Evolutionary conservation across 495 filamentous ascomycete genomes (phyloP).

Genomic region (Penicillium waksmanii): DNA sequence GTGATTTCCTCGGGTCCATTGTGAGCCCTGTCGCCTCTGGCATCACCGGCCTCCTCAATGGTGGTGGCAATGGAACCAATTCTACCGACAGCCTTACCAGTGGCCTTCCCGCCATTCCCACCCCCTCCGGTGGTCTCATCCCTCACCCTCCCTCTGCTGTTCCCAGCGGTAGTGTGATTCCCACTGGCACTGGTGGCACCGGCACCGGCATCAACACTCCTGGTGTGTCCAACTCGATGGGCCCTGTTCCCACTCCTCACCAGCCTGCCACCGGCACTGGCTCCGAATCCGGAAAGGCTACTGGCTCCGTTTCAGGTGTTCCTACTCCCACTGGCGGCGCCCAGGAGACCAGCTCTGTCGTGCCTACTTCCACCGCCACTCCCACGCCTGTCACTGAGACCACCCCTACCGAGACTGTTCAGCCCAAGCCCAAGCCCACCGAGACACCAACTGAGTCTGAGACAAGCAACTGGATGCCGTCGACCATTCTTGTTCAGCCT

Average conservation of each 20-base stretch:
- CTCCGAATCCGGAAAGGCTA: constrained; percentile 17
- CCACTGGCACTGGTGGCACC: constrained; percentile 25
- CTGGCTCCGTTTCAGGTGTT: constrained; percentile 13
- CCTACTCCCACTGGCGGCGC: constrained; percentile 16
- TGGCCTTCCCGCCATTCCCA: constrained; percentile 20
- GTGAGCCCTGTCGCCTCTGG: constrained; percentile 14
- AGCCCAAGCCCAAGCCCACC: constrained; percentile 4
- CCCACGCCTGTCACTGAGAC: constrained; percentile 26
- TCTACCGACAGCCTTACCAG: neutral
- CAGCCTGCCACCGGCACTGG: constrained; percentile 15
- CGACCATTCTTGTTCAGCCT: constrained; percentile 30
- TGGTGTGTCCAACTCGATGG: constrained; percentile 33
- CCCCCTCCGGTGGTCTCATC: constrained; percentile 12
- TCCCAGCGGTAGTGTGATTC: constrained; percentile 19
- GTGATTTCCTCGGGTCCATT: constrained; percentile 13
- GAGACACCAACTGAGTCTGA: constrained; percentile 11
- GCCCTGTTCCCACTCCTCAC: constrained; percentile 26
- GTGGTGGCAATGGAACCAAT: constrained; percentile 5
- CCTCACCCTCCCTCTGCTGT: constrained; percentile 14
- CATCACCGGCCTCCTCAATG: constrained; percentile 13
- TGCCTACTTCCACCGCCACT: constrained; percentile 24
- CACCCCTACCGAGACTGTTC: constrained; percentile 18
- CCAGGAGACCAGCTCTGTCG: constrained; percentile 14
- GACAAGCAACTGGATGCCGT: constrained; percentile 33
- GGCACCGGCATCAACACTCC: constrained; percentile 21